Conservation (phyloP, 1,284 basidiomycete species). For the Ganoderma lingzhi region DNA sequence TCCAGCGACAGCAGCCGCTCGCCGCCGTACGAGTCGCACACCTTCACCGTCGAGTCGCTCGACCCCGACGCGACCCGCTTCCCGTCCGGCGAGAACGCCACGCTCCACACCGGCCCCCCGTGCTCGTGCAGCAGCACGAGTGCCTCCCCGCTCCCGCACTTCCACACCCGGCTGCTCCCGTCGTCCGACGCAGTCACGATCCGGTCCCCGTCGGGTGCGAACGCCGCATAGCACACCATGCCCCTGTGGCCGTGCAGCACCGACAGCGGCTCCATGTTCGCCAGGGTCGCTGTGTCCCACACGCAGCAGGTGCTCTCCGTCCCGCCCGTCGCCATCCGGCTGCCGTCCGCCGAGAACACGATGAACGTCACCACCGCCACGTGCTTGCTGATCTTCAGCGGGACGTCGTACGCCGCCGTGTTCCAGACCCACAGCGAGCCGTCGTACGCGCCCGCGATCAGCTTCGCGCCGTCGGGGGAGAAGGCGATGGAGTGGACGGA, state of each 20-base stretch:
- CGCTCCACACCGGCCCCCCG: constrained; percentile 10
- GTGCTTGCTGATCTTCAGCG: constrained; percentile 24
- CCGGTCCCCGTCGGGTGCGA: constrained; percentile 35
- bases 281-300: constrained; percentile 29
- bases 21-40: constrained; percentile 30
- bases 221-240: constrained; percentile 32
- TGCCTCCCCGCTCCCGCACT: constrained; percentile 17
- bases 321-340: constrained; percentile 30
- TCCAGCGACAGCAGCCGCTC: constrained; percentile 28
- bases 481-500: constrained; percentile 31
- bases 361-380: constrained; percentile 31
- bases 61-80: constrained; percentile 28
- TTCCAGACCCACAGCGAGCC: constrained; percentile 37
- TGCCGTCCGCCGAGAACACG: constrained; percentile 35
- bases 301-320: constrained; percentile 30
- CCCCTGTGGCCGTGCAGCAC: constrained; percentile 29
- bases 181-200: constrained; percentile 36
- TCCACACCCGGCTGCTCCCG: constrained; percentile 28
- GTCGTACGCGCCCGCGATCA: constrained; percentile 36
- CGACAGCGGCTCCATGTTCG: constrained; percentile 6
- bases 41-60: constrained; percentile 23
- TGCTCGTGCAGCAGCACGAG: constrained; percentile 15
- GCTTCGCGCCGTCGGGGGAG: constrained; percentile 35
- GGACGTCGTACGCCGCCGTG: constrained; percentile 23
- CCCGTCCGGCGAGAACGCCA: constrained; percentile 29